phyloP scores from a whole-genome alignment of 2,329 filamentous ascomycete genomes.

The Arthroderma sp. region DNA sequence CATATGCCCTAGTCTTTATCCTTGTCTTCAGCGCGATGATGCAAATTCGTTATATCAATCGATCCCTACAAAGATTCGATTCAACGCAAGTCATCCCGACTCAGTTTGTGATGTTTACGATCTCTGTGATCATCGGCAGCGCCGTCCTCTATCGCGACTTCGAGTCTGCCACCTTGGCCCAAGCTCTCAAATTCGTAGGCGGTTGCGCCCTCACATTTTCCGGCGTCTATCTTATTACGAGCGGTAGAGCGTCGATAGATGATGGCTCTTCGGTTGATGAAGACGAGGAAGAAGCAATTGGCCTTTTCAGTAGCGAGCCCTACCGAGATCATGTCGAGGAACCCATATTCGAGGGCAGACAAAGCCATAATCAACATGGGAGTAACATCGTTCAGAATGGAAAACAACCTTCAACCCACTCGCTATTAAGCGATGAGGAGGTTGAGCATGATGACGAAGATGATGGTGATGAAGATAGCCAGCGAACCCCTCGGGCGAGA shows the following conservation, averaged over 20 bases:
- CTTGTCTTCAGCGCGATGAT: slow-evolving; percentile 76
- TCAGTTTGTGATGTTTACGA: slow-evolving; percentile 91
- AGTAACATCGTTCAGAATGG: background rate
- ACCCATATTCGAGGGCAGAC: background rate
- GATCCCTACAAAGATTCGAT: slow-evolving; percentile 78
- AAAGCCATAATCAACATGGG: slow-evolving; percentile 9
- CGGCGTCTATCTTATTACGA: slow-evolving; percentile 95
- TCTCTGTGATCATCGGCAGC: slow-evolving; percentile 89
- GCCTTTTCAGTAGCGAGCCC: slow-evolving; percentile 25
- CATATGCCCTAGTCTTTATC: slow-evolving; percentile 69
- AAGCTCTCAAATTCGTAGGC: slow-evolving; percentile 72
- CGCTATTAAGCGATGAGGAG: slow-evolving; percentile 20
- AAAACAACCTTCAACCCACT: slow-evolving; percentile 19
- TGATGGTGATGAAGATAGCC: slow-evolving; percentile 19
- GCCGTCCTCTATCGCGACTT: slow-evolving; percentile 92
- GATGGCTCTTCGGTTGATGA: slow-evolving; percentile 52
- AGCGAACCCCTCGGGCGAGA: slow-evolving; percentile 20
- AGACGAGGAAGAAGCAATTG: slow-evolving; percentile 44
- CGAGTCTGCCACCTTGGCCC: slow-evolving; percentile 60
- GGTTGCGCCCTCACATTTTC: slow-evolving; percentile 88
- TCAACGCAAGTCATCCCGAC: slow-evolving; percentile 97
- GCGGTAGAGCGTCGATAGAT: slow-evolving; percentile 50
- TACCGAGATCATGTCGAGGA: slow-evolving; percentile 23
- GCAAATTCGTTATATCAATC: slow-evolving; percentile 96
- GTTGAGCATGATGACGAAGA: slow-evolving; percentile 11